Conservation (phyloP, 176 grass and related monocot species). For the Cenchrus purpureus region DNA sequence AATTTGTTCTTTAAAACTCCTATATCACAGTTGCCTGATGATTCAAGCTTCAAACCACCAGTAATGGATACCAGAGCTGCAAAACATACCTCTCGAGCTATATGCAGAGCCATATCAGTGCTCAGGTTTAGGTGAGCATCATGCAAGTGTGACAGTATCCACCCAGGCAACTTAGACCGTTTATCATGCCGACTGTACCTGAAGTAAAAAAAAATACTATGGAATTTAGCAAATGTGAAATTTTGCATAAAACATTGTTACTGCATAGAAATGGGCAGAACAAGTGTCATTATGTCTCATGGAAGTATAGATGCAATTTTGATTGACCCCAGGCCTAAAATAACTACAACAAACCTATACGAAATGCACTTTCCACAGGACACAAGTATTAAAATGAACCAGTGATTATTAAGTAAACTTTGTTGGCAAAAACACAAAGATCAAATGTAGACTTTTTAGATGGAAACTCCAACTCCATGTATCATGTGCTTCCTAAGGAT, state of each 20-base stretch:
- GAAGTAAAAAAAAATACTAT: constrained; percentile 30
- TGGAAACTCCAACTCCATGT: constrained; percentile 1
- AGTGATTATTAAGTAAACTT: neutral
- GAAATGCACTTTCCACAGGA: neutral
- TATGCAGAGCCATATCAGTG: constrained; percentile 96
- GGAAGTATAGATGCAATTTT: neutral
- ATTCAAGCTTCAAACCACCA: neutral
- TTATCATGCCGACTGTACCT: constrained; percentile 94
- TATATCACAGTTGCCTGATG: neutral
- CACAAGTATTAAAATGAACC: neutral
- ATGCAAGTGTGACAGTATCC: constrained; percentile 92
- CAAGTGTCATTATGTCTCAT: neutral
- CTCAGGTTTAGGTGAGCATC: constrained; percentile 93
- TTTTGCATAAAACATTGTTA: neutral
- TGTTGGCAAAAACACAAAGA: neutral
- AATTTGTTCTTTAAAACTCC: neutral
- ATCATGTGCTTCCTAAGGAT: constrained; percentile 12
- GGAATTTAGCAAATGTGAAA: neutral
- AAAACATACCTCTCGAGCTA: constrained; percentile 82
- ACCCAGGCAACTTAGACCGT: constrained; percentile 91
- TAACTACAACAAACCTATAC: neutral
- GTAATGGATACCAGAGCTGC: constrained; percentile 8
- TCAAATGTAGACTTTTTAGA: neutral
- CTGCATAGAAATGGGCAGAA: neutral
- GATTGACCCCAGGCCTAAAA: neutral